Evolutionary conservation across 164 flowering plant species (phyloP).

Genomic region (Aristolochia fimbriata): DNA sequence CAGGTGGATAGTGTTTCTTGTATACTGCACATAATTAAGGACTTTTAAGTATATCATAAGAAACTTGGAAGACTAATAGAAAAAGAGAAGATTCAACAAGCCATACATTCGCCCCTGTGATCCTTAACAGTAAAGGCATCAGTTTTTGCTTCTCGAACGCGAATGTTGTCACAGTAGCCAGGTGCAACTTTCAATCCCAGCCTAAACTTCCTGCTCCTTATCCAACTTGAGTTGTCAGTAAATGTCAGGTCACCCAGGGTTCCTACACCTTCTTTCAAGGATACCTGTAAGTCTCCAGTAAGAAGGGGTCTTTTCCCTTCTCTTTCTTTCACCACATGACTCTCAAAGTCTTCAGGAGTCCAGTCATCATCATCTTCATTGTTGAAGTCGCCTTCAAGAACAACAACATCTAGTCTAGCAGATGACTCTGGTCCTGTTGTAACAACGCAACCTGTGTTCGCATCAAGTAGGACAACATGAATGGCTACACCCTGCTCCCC

Average conservation of each 20-base stretch:
- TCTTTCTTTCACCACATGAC: conserved; percentile 87
- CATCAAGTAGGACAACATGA: conserved; percentile 74
- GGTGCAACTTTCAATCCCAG: conserved; percentile 79
- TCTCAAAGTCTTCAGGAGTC: conserved; percentile 80
- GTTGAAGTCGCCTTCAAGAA: conserved; percentile 97
- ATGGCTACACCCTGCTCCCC: conserved; percentile 93
- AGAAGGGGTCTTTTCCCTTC: conserved; percentile 95
- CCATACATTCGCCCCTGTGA: conserved; percentile 95
- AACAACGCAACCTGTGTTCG: conserved; percentile 47
- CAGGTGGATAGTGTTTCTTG: conserved; percentile 97
- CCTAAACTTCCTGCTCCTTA: conserved; percentile 88
- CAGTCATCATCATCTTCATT: conserved; percentile 76
- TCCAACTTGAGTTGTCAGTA: conserved; percentile 99
- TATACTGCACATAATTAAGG: conserved; percentile 42
- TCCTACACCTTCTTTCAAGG: conserved; percentile 85
- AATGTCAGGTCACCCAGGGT: conserved; percentile 83
- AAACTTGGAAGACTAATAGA: background rate
- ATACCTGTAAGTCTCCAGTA: conserved; percentile 76
- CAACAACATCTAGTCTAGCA: conserved; percentile 71
- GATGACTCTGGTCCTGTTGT: conserved; percentile 79
- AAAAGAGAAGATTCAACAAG: conserved; percentile 1
- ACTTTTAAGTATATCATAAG: background rate
- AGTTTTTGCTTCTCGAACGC: conserved; percentile 90
- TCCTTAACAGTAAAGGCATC: conserved; percentile 94
- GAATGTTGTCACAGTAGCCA: conserved; percentile 60